Evolutionary conservation across 192 early-diverging fungal genomes (phyloP), one percentile per base, ranked within the genome.

Genomic region (Backusella liffmaniae): DNA sequence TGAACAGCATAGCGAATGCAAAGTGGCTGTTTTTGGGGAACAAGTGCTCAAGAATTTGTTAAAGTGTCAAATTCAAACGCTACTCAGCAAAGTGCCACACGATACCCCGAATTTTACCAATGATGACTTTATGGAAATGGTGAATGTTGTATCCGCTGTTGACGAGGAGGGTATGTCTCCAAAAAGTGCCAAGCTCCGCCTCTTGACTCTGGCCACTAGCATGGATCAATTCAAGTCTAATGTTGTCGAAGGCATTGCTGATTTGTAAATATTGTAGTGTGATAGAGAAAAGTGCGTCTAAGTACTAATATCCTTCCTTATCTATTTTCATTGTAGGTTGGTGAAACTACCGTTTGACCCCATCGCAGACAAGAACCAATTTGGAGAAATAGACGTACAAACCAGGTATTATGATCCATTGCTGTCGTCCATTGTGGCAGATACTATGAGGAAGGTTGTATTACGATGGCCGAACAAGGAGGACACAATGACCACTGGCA

Each of bases 381-480:
- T 67, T 6, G 66, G 66, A 36, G 23, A 67, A 36, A 2, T 34
- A 67, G 30, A 67, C 34, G n/a, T 36, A 36, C 34, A 67, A 34
- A 67, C 66, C 66, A 29, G 66, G 51, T 35, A 46, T 49, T 46
- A 36, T 72, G 70, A 72, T 41, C 5, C 41, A 56, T 26, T 46
- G 10, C 15, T 72, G 12, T 56, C 23, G 44, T 71, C 44, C 41
- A 71, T 72, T 5, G 23, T 70, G 16, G 32, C 46, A 42, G 73
- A 74, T 74, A 74, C 41, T 8, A 74, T 10, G 15, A 67, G 16
- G 41, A 74, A 67, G 65, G 30, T 74, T 67, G 73, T 74, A 67
- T 74, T 74, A 44, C 56, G 65, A 44, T 74, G 73, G 73, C 59
- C 73, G 30, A 74, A 74, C 30, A 74, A 74, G 73, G 73, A 74